These are phyloP conservation scores for Podosphaera aphanis DNA, from an alignment of 2,329 filamentous ascomycete genomes.

Conservation along the genomic window DNA sequence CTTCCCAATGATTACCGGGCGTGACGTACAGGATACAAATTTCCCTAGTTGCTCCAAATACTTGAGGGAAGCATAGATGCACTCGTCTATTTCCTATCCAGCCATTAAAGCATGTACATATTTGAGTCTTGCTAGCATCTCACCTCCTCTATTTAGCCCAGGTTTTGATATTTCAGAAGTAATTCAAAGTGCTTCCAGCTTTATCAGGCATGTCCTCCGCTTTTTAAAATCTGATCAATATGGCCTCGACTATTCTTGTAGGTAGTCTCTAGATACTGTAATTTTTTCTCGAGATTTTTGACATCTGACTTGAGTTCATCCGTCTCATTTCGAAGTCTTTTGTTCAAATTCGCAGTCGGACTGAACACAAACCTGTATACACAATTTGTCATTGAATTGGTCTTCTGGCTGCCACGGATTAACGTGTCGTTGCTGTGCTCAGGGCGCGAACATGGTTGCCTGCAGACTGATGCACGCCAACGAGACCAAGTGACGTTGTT, in stretches of 20 bases:
- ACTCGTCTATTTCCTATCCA: no score
- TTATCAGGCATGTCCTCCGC: constrained; percentile 12
- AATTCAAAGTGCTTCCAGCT: not conserved
- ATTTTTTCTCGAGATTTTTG: constrained; percentile 60
- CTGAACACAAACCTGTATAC: constrained; percentile 60
- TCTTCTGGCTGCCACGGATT: constrained; percentile 4
- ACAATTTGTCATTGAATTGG: constrained; percentile 3
- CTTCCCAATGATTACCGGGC: no score
- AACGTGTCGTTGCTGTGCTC: constrained; percentile 3
- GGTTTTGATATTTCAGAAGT: not conserved
- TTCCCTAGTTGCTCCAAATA: no score
- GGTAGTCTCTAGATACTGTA: constrained; percentile 84
- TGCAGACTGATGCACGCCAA: not conserved
- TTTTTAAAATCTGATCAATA: constrained; percentile 65
- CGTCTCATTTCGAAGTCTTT: constrained; percentile 52
- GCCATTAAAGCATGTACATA: no score
- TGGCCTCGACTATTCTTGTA: constrained; percentile 84
- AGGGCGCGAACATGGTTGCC: not conserved
- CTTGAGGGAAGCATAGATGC: no score
- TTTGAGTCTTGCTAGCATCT: no score
- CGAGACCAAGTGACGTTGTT: not conserved
- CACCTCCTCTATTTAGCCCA: no score
- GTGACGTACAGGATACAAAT: no score
- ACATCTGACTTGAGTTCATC: constrained; percentile 57
- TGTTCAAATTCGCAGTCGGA: constrained; percentile 47